Evolutionary conservation across 169 alveolate genomes (phyloP).

Genomic region (Ichthyophthirius multifiliis): DNA sequence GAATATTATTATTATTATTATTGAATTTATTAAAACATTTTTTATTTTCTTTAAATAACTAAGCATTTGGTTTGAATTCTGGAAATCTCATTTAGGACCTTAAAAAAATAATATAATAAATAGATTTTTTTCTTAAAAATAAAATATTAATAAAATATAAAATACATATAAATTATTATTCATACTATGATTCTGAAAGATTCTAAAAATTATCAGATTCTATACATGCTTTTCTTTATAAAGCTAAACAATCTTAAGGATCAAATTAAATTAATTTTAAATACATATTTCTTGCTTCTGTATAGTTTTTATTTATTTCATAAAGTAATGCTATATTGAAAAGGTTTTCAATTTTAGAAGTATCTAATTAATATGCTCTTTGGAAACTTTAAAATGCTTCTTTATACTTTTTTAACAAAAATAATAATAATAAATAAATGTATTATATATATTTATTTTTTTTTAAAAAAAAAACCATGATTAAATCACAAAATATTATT

Average conservation of each 20-base stretch:
- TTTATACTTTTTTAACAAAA: not conserved
- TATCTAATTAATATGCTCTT: not conserved
- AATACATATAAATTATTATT: too few relatives aligned
- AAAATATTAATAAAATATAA: not conserved
- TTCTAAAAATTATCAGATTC: not conserved
- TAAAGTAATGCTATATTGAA: not conserved
- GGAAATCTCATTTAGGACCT: slow-evolving; percentile 6
- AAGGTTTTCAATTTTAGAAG: not conserved
- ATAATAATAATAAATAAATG: not conserved
- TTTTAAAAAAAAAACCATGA: not conserved
- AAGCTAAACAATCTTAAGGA: not conserved
- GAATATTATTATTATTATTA: too few relatives aligned
- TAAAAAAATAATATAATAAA: too few relatives aligned
- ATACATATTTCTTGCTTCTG: not conserved
- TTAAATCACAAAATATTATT: not conserved
- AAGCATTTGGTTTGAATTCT: not conserved
- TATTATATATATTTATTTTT: too few relatives aligned
- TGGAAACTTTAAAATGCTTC: not conserved
- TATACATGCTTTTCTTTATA: slow-evolving; percentile 2
- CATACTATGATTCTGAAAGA: not conserved
- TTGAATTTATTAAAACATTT: too few relatives aligned
- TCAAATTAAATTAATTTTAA: not conserved
- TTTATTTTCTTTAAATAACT: too few relatives aligned
- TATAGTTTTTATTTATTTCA: not conserved
- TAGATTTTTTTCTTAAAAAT: too few relatives aligned